Evolutionary conservation across 1,284 basidiomycete species (phyloP).

Genomic region (Puccinia coronata): DNA sequence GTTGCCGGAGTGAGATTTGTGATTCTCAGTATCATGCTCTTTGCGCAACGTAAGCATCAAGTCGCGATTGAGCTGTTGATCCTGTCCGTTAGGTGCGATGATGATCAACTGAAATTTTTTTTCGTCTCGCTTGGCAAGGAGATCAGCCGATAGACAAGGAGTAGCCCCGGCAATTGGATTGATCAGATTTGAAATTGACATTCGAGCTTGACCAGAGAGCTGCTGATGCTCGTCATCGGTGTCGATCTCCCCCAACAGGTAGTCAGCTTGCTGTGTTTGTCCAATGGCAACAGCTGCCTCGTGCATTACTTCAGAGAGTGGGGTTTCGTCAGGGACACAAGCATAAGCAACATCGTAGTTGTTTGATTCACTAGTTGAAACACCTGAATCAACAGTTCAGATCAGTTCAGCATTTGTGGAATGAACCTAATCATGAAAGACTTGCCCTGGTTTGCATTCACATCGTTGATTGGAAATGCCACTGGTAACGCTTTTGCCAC

Average conservation of each 20-base stretch:
- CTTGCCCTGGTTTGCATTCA: not conserved
- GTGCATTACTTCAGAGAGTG: not conserved
- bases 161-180: not conserved
- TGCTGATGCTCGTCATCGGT: not conserved
- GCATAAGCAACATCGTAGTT: conserved; percentile 9
- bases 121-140: not conserved
- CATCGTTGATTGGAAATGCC: not conserved
- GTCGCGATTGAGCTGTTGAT: not conserved
- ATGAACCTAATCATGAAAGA: not conserved
- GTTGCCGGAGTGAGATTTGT: not conserved
- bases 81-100: not conserved
- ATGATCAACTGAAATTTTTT: not conserved
- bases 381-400: not conserved
- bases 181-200: conserved; percentile 26
- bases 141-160: not conserved
- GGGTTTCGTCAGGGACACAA: not conserved
- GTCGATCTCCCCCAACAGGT: not conserved
- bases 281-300: not conserved
- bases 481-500: too few species aligned
- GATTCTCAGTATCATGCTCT: conserved; percentile 10
- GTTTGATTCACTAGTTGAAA: conserved; percentile 3
- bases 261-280: too few species aligned
- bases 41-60: not conserved
- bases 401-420: not conserved
- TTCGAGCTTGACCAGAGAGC: conserved; percentile 1